Evolutionary conservation across 495 filamentous ascomycete genomes (phyloP), one percentile per base, ranked within the genome.

Genomic region (Aeminium ludgeri): DNA sequence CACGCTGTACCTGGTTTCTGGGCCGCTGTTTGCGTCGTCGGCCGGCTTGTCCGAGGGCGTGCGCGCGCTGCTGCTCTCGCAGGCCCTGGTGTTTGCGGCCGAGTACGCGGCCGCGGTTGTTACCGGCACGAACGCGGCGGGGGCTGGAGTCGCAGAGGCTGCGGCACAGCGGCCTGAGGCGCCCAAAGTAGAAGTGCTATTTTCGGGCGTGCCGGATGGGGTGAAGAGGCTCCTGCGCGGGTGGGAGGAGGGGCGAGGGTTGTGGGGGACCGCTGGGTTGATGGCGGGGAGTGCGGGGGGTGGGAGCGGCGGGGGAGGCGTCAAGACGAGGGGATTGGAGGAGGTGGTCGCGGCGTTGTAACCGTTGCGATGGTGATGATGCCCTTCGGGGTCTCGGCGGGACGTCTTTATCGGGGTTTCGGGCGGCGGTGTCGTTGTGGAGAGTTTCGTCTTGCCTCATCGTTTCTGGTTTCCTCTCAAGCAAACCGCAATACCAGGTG

Each of bases 201-300:
- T 51, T 11, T 8, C 20, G 30, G 48, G 48, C 1, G 20, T 42
- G 17, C 48, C 48, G 25, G 1, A 20, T 13, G 33, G 40, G 7
- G 20, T 46, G 25, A 46, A 43, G 38, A 34, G 34, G 34, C 11
- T 51, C 3, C 46, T 46, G 17, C 25, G 48, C 20, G 34, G 39
- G 39, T 51, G 48, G 48, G 44, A 46, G 23, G 43, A 51, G 1
- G 37, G 36, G 1, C 34, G 28, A 17, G 48, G 48, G 2, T 25
- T 51, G 2, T 51, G 48, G 48, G 48, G 48, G 2, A 51, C 44
- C 20, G 45, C 25, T 17, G 33, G 43, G 11, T 27, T 46, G n/a
- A 46, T 46, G 48, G 48, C 48, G 10, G 48, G n/a, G n/a, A n/a
- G n/a, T n/a, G n/a, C n/a, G n/a, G n/a, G n/a, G n/a, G n/a, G 44